Percentiles rank a stretch among this genome's conserved stretches.
phyloP scores from a whole-genome alignment of 2,329 filamentous ascomycete species.

The Kalmusia sp. region DNA sequence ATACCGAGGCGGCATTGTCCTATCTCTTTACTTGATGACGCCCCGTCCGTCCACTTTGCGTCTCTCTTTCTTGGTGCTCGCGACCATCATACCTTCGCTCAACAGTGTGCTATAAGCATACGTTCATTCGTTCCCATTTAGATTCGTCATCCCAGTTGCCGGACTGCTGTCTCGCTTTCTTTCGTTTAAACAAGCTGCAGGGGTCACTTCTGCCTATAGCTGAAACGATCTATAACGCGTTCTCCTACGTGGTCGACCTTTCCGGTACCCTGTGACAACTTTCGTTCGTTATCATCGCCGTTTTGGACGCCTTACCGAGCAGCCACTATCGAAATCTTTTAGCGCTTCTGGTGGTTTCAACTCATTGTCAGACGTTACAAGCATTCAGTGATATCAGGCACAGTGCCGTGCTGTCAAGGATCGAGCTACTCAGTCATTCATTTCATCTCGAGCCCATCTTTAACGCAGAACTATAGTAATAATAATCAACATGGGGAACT shows the following conservation, averaged over 20 bases:
- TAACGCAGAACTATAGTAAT: neutral
- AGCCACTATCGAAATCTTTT: neutral
- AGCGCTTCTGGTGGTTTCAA: conserved; percentile 2
- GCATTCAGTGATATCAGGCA: conserved; percentile 12
- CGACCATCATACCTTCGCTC: conserved; percentile 24
- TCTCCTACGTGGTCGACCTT: conserved; percentile 7
- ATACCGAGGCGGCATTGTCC: conserved; percentile 14
- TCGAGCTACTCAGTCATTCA: conserved; percentile 21
- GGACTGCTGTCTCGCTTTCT: conserved; percentile 1
- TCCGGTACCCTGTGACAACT: conserved; percentile 10
- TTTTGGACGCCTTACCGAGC: conserved; percentile 7
- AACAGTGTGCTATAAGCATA: conserved; percentile 40
- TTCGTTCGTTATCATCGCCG: conserved; percentile 1
- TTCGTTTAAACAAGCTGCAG: neutral
- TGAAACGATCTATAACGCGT: conserved; percentile 12
- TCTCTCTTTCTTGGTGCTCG: conserved; percentile 24
- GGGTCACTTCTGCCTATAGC: conserved; percentile 25
- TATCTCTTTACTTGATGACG: too few species aligned
- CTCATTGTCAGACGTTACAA: neutral
- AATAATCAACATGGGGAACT: conserved; percentile 33
- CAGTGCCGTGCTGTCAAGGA: conserved; percentile 4
- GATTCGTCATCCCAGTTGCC: conserved; percentile 1
- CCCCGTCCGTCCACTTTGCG: conserved; percentile 15
- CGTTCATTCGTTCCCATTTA: conserved; percentile 40
- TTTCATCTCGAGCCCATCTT: neutral